Evolutionary conservation across 768 basidiomycete genomes (phyloP).

Genomic region (Panaeolus papilionaceus): DNA sequence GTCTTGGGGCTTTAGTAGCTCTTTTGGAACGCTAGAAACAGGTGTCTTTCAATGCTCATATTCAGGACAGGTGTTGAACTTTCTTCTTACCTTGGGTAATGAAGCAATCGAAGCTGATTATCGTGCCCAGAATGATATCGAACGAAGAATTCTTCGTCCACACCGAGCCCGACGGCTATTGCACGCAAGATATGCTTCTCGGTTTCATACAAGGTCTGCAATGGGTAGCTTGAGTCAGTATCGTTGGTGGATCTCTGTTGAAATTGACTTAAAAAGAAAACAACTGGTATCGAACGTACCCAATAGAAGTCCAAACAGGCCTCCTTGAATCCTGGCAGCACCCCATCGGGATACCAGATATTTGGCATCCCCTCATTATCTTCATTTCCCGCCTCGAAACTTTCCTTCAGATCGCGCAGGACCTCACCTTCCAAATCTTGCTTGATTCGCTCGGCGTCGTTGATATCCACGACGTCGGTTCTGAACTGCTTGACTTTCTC

Average conservation of each 20-base stretch:
- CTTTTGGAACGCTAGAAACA: not conserved
- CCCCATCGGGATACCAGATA: slow-evolving; percentile 60
- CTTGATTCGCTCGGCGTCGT: slow-evolving; percentile 13
- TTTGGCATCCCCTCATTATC: slow-evolving; percentile 53
- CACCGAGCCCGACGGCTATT: slow-evolving; percentile 51
- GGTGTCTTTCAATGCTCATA: not conserved
- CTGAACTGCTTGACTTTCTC: slow-evolving; percentile 47
- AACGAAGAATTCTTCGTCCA: slow-evolving; percentile 52
- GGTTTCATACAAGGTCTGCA: slow-evolving; percentile 47
- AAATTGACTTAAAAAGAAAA: not conserved
- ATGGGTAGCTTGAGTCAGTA: not conserved
- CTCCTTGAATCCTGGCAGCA: slow-evolving; percentile 59
- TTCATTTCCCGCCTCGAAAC: slow-evolving; percentile 61
- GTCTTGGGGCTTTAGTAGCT: slow-evolving; percentile 37
- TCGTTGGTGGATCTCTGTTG: not conserved
- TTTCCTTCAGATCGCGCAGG: slow-evolving; percentile 53
- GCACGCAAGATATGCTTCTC: slow-evolving; percentile 53
- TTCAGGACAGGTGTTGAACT: not conserved
- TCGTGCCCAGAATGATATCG: slow-evolving; percentile 48
- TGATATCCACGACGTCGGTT: slow-evolving; percentile 38
- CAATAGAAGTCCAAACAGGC: slow-evolving; percentile 58
- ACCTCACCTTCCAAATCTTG: slow-evolving; percentile 28
- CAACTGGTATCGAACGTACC: slow-evolving; percentile 36
- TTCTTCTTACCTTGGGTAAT: slow-evolving; percentile 51
- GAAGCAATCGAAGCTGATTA: slow-evolving; percentile 63